Evolutionary conservation across 768 basidiomycete species (phyloP).

Genomic region (Tulasnella calospora): DNA sequence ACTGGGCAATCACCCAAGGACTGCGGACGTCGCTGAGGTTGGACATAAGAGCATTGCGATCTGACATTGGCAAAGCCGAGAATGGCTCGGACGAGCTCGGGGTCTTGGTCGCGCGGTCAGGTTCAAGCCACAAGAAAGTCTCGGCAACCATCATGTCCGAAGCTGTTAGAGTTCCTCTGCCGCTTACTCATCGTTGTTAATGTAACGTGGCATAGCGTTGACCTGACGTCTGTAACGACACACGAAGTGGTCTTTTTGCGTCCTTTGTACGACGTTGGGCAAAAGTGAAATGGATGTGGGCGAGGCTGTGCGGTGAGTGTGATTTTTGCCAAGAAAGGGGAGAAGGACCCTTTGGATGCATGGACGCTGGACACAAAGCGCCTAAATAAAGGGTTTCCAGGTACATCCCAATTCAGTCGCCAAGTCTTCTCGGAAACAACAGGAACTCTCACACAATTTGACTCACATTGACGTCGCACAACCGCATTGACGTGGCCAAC

Average conservation of each 20-base stretch:
- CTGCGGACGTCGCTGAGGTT: not conserved
- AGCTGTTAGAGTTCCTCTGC: not conserved
- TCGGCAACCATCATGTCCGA: not conserved
- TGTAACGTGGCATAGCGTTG: not conserved
- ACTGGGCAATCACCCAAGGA: not conserved
- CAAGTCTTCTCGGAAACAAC: not conserved
- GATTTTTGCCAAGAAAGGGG: not conserved
- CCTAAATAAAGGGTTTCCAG: not conserved
- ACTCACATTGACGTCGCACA: not conserved
- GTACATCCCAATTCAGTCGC: not conserved
- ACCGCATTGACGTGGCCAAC: not conserved
- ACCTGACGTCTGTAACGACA: not conserved
- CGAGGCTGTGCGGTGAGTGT: not conserved
- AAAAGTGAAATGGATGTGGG: not conserved
- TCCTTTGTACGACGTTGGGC: not conserved
- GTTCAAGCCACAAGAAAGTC: not conserved
- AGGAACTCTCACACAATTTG: not conserved
- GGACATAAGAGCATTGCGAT: not conserved
- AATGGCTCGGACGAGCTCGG: not conserved
- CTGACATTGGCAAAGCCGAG: not conserved
- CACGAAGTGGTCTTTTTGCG: not conserved
- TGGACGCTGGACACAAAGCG: not conserved
- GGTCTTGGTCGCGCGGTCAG: not conserved
- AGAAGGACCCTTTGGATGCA: not conserved
- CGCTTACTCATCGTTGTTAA: not conserved